Evolutionary conservation across 1,284 basidiomycete genomes (phyloP).

Genomic region (Sporisorium scitamineum): DNA sequence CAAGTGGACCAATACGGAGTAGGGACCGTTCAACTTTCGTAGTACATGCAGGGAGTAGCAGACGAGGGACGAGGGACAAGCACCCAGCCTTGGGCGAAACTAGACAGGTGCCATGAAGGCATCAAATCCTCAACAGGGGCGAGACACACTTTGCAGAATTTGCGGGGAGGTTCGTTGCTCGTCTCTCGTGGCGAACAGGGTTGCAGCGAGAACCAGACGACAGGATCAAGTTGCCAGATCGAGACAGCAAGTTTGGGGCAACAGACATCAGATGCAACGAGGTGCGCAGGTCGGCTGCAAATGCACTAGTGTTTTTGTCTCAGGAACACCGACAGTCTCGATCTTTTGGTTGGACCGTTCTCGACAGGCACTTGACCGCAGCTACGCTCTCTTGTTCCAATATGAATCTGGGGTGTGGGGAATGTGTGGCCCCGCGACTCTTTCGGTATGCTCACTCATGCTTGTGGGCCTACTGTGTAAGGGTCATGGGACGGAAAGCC

Average conservation of each 20-base stretch:
- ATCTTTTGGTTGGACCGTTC: neutral
- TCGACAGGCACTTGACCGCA: neutral
- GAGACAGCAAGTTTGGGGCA: neutral
- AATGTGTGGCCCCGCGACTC: neutral
- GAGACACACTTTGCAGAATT: neutral
- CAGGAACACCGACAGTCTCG: conserved; percentile 7
- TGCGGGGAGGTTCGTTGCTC: neutral
- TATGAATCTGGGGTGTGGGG: neutral
- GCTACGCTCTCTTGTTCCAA: neutral
- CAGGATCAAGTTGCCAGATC: neutral
- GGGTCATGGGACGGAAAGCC: no score
- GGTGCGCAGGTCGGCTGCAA: neutral
- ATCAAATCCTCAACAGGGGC: neutral
- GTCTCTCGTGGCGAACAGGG: no score
- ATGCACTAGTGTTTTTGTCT: neutral
- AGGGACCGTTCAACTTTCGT: neutral
- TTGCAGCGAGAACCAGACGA: neutral
- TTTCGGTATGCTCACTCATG: neutral
- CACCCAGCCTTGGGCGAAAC: conserved; percentile 2
- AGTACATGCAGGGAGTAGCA: neutral
- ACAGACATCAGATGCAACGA: neutral
- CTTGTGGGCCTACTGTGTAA: neutral
- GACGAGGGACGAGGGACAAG: neutral
- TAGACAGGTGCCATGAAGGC: neutral
- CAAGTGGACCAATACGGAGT: neutral